These are phyloP conservation scores for Amylocystis lapponica DNA, from an alignment of 768 basidiomycete species.

Conservation along the genomic window DNA sequence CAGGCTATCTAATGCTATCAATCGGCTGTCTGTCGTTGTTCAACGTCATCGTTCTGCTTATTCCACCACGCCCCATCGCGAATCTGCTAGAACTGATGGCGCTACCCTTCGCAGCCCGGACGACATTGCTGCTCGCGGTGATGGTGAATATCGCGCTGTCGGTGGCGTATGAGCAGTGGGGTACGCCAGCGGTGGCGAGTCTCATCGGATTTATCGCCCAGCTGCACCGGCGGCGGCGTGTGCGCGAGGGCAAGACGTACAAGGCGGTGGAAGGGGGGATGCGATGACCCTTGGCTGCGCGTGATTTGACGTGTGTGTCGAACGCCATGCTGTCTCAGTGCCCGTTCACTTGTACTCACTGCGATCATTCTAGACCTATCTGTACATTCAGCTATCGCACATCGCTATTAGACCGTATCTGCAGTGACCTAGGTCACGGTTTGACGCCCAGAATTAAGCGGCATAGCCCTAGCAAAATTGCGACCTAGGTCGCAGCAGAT, in stretches of 20 bases:
- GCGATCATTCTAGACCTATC: too few species aligned
- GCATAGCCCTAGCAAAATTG: too few species aligned
- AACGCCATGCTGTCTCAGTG: too few species aligned
- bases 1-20: slow-evolving; percentile 80
- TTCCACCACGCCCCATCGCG: slow-evolving; percentile 55
- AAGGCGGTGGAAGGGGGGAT: slow-evolving; percentile 78
- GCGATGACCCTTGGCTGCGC: too few species aligned
- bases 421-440: too few species aligned
- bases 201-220: slow-evolving; percentile 42
- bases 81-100: slow-evolving; percentile 71
- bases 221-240: slow-evolving; percentile 42
- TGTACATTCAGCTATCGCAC: too few species aligned
- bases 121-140: slow-evolving; percentile 62
- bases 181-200: slow-evolving; percentile 49
- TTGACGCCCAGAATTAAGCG: too few species aligned
- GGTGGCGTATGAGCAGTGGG: slow-evolving; percentile 75
- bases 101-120: slow-evolving; percentile 62
- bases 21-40: slow-evolving; percentile 63
- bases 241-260: slow-evolving; percentile 70
- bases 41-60: slow-evolving; percentile 72
- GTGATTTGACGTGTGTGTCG: too few species aligned
- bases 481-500: too few species aligned
- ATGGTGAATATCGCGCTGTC: slow-evolving; percentile 67
- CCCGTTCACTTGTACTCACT: too few species aligned
- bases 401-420: too few species aligned